phyloP scores from a whole-genome alignment of 176 grass and related monocot genomes.

The Eragrostis nindensis region DNA sequence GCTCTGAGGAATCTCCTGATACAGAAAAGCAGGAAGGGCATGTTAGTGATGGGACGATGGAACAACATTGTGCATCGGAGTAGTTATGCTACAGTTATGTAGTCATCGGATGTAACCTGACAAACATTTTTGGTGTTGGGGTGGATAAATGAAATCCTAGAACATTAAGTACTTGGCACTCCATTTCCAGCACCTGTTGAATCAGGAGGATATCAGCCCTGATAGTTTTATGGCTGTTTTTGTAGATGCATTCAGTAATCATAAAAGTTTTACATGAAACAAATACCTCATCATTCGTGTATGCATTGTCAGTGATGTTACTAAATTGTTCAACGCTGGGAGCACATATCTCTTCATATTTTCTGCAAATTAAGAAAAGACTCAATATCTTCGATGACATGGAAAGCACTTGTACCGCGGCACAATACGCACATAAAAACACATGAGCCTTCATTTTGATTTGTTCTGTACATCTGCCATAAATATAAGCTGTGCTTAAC shows the following conservation, averaged over 20 bases:
- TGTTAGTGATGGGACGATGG: constrained; percentile 12
- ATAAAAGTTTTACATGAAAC: constrained; percentile 7
- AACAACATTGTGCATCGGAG: constrained; percentile 13
- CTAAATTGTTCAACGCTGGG: constrained; percentile 82
- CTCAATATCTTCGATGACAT: neutral
- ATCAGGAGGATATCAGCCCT: constrained; percentile 37
- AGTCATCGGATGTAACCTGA: constrained; percentile 56
- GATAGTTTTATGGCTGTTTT: constrained; percentile 21
- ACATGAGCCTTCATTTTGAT: neutral
- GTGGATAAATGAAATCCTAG: constrained; percentile 77
- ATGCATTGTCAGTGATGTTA: constrained; percentile 84
- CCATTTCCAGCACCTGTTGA: constrained; percentile 85
- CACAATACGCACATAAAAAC: constrained; percentile 2
- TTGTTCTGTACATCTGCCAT: neutral
- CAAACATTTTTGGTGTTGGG: constrained; percentile 84
- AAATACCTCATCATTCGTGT: constrained; percentile 74
- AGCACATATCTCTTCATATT: constrained; percentile 91
- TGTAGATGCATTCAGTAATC: constrained; percentile 25
- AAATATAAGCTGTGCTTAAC: no score
- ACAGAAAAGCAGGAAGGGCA: constrained; percentile 20
- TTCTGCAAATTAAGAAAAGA: constrained; percentile 46
- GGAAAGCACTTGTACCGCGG: neutral
- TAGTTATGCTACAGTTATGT: constrained; percentile 35
- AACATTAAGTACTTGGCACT: constrained; percentile 60
- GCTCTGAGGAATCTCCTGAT: constrained; percentile 93